These are phyloP conservation scores for Ustulina deusta DNA, from an alignment of 2,329 filamentous ascomycete species.

Conservation along the genomic window DNA sequence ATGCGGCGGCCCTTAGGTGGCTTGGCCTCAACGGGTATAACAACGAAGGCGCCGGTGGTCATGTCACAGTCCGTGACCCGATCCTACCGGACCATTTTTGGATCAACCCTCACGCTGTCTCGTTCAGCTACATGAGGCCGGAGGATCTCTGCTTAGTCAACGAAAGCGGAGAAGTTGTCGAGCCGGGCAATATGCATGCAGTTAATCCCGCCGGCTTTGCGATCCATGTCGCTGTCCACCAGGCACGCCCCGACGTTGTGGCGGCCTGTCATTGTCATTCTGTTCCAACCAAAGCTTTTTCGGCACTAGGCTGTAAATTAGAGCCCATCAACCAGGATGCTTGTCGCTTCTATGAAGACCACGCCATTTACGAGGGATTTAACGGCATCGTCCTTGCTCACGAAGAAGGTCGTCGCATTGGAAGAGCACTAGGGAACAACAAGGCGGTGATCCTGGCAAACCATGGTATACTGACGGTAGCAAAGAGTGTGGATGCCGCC, in stretches of 20 bases:
- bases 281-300: neutral
- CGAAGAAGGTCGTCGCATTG: neutral
- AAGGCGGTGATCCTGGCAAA: neutral
- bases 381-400: neutral
- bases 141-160: constrained; percentile 1
- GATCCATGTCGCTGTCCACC: constrained; percentile 1
- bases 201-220: neutral
- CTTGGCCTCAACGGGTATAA: neutral
- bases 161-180: constrained; percentile 1
- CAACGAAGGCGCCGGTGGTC: neutral
- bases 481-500: constrained; percentile 1
- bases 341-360: constrained; percentile 3
- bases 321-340: neutral
- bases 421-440: neutral
- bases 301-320: neutral
- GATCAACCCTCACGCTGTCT: neutral
- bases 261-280: neutral
- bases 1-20: constrained; percentile 2
- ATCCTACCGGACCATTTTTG: neutral
- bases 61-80: neutral
- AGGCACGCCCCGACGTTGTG: neutral
- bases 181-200: constrained; percentile 5
- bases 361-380: constrained; percentile 3
- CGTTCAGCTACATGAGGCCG: neutral
- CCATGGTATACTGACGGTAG: neutral